phyloP scores from a whole-genome alignment of 2,329 filamentous ascomycete species.

The Monosporascus sp. region DNA sequence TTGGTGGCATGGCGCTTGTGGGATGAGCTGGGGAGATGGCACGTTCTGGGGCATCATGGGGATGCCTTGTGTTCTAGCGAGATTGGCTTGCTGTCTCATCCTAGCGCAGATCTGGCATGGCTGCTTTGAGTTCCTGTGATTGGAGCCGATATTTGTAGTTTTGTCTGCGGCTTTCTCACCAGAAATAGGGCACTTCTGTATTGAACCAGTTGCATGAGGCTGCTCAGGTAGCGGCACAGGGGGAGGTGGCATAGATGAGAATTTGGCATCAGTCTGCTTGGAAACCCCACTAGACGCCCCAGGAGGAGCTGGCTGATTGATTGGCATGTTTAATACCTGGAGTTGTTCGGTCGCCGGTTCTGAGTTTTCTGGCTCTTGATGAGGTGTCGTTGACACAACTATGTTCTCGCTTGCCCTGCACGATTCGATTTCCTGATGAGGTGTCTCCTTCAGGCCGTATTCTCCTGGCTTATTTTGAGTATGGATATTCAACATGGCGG shows the following conservation, averaged over 20 bases:
- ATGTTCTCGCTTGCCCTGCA: conserved; percentile 3
- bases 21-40: conserved; percentile 14
- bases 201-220: conserved; percentile 2
- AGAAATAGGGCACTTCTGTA: background rate
- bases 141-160: conserved; percentile 1
- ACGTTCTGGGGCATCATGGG: conserved; percentile 18
- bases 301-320: conserved; percentile 1
- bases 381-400: conserved; percentile 2
- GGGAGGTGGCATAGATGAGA: conserved; percentile 16
- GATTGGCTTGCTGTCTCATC: conserved; percentile 23
- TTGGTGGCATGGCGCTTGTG: conserved; percentile 16
- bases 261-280: conserved; percentile 3
- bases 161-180: background rate
- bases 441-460: background rate
- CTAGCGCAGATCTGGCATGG: conserved; percentile 25
- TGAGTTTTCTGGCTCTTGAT: conserved; percentile 1
- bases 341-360: conserved; percentile 1
- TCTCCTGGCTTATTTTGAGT: background rate
- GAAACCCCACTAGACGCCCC: background rate
- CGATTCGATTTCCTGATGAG: conserved; percentile 2
- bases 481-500: conserved; percentile 4
- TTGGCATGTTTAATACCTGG: conserved; percentile 5
- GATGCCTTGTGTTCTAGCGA: conserved; percentile 20
- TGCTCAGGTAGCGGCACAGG: conserved; percentile 6
- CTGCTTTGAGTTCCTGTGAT: conserved; percentile 15